Percentiles rank a stretch among this genome's conserved stretches.
These are phyloP conservation scores for Podosphaera fusca DNA, from an alignment of 2,329 filamentous ascomycete species.

Conservation along the genomic window DNA sequence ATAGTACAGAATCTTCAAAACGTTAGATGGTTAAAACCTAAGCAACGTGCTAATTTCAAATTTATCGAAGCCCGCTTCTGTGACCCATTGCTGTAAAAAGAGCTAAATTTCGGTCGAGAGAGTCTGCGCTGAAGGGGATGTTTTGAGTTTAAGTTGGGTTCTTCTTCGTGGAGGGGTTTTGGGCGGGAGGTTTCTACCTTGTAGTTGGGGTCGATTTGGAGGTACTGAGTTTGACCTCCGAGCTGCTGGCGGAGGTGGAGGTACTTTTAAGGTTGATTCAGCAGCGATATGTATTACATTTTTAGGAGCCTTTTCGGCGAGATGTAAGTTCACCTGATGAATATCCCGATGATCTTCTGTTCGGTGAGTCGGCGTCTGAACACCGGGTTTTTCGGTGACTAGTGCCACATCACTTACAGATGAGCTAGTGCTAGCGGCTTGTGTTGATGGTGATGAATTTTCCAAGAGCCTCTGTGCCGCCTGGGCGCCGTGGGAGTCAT, in stretches of 20 bases:
- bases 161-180: slow-evolving; percentile 15
- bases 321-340: too few relatives aligned
- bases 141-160: slow-evolving; percentile 11
- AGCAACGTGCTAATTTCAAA: too few relatives aligned
- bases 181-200: slow-evolving; percentile 15
- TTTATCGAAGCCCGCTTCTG: too few relatives aligned
- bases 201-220: slow-evolving; percentile 6
- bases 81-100: too few relatives aligned
- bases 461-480: slow-evolving; percentile 40
- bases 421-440: slow-evolving; percentile 41
- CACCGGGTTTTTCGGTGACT: slow-evolving; percentile 60
- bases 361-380: slow-evolving; percentile 54
- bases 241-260: slow-evolving; percentile 6
- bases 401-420: slow-evolving; percentile 60
- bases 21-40: too few relatives aligned
- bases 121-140: too few relatives aligned
- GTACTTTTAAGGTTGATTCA: slow-evolving; percentile 3
- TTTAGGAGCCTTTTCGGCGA: slow-evolving; percentile 10
- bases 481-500: slow-evolving; percentile 19
- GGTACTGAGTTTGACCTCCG: slow-evolving; percentile 9
- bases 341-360: slow-evolving; percentile 7
- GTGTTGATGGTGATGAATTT: slow-evolving; percentile 42
- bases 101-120: too few relatives aligned
- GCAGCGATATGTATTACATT: slow-evolving; percentile 8
- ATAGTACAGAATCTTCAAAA: too few relatives aligned